These are phyloP conservation scores for Rugosomyces carneus DNA, from an alignment of 1,284 basidiomycete genomes.

Conservation along the genomic window DNA sequence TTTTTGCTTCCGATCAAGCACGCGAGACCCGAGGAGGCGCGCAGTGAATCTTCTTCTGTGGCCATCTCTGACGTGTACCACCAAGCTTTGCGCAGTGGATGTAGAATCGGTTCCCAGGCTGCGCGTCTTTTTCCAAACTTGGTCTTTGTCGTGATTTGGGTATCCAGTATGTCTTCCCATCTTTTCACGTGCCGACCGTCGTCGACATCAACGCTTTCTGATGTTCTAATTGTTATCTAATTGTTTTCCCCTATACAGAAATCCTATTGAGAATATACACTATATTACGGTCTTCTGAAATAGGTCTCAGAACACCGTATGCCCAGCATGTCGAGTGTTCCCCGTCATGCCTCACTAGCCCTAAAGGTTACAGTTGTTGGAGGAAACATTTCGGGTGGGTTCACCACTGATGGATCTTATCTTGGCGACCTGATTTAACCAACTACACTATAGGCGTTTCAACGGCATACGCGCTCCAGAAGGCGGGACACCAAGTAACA, in stretches of 20 bases:
- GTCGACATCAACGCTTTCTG: slow-evolving; percentile 12
- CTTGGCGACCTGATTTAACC: not conserved
- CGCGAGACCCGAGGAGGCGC: not conserved
- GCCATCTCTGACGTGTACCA: not conserved
- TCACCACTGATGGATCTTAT: not conserved
- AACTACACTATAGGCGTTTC: slow-evolving; percentile 28
- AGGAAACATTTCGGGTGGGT: slow-evolving; percentile 30
- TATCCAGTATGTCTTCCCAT: not conserved
- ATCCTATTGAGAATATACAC: not conserved
- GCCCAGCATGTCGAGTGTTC: slow-evolving; percentile 18
- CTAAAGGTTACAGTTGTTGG: slow-evolving; percentile 35
- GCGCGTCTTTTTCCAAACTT: no score
- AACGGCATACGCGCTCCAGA: slow-evolving; percentile 35
- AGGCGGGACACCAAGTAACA: slow-evolving; percentile 36
- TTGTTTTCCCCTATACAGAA: slow-evolving; percentile 9
- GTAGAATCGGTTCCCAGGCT: no score
- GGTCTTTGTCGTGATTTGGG: not conserved
- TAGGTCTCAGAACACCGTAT: slow-evolving; percentile 14
- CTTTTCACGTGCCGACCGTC: not conserved
- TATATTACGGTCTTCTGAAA: not conserved
- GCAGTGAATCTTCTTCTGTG: not conserved
- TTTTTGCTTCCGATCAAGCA: not conserved
- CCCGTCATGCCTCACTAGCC: slow-evolving; percentile 18
- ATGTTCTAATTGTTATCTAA: slow-evolving; percentile 12
- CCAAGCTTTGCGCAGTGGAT: no score